Base-by-base conservation (phyloP, 169 alveolate species). In the Plasmodium vinckei region DNA sequence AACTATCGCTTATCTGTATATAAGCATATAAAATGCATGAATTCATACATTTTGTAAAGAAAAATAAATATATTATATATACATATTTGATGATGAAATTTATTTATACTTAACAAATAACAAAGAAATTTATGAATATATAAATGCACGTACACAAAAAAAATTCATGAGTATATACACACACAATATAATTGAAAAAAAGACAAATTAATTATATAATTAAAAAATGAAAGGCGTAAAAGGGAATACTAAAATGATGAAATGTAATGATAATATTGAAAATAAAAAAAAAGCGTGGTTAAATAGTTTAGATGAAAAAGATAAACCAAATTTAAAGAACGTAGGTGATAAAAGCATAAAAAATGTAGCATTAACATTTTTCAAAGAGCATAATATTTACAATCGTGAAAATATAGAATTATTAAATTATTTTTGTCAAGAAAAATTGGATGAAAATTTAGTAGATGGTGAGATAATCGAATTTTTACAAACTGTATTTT, bases 391-490 rank as follows among this genome's bases (percentile, higher is more conserved):
- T 15, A 59, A 86, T 59, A 57, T 70, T 25, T 86, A 71, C 54
- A 86, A 68, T 70, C 87, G 71, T 39, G 87, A 70, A 63, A 86
- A 70, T 86, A 46, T 70, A 9, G 23, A 10, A 1, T 27, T 71
- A 19, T 86, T 86, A 69, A 54, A 86, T 70, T 27, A 39, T 19
- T 86, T 86, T 39, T 86, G 91, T 86, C 57, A 86, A 23, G 75
- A 86, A 70, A 71, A 86, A 69, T 23, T 86, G 44, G 87, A 86
- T 64, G 79, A 86, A 6, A 39, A 59, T 68, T 69, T 86, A 21
- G 57, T 60, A 60, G 59, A 70, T 70, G 75, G 70, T 4, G 91
- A 86, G 60, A 42, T 86, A 44, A 61, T 59, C 2, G 86, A 86
- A 23, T 86, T 86, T 25, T 53, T 86, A n/a, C 87, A 71, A 51